Conservation (phyloP, 345 rosid species). For the Eucalyptus marginata region DNA sequence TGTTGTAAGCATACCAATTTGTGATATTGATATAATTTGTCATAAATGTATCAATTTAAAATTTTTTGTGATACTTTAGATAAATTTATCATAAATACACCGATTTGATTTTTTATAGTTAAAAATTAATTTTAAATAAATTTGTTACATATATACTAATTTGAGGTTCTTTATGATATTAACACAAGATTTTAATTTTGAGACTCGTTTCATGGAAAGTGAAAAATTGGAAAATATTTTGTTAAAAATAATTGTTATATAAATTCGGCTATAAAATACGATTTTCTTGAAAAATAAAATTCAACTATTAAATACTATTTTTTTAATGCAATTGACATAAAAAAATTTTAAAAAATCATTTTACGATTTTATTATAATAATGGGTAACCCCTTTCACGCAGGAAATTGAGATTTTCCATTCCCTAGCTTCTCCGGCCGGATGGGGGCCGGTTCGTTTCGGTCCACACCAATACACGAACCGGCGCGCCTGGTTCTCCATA, state of each 20-base stretch:
- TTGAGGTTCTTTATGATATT: accelerated
- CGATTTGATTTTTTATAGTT: too few species aligned
- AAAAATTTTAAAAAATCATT: neutral
- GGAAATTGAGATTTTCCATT: neutral
- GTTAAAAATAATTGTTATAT: too few species aligned
- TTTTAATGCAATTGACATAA: neutral
- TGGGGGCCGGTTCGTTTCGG: neutral
- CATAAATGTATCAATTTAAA: accelerated
- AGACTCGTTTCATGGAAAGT: accelerated
- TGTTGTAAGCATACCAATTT: accelerated
- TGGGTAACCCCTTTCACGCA: neutral
- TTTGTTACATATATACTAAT: accelerated
- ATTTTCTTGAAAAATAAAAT: neutral
- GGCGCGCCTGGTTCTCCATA: neutral
- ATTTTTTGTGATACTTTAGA: accelerated
- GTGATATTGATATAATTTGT: accelerated
- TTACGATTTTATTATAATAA: neutral
- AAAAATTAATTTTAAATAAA: accelerated
- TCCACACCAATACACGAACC: neutral
- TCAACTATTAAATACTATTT: neutral
- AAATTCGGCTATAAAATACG: too few species aligned
- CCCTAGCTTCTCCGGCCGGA: neutral
- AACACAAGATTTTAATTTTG: too few species aligned
- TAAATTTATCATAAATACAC: too few species aligned
- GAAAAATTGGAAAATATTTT: too few species aligned